phyloP scores from a whole-genome alignment of 352 stramenopile species.

The Phytophthora boehmeriae region DNA sequence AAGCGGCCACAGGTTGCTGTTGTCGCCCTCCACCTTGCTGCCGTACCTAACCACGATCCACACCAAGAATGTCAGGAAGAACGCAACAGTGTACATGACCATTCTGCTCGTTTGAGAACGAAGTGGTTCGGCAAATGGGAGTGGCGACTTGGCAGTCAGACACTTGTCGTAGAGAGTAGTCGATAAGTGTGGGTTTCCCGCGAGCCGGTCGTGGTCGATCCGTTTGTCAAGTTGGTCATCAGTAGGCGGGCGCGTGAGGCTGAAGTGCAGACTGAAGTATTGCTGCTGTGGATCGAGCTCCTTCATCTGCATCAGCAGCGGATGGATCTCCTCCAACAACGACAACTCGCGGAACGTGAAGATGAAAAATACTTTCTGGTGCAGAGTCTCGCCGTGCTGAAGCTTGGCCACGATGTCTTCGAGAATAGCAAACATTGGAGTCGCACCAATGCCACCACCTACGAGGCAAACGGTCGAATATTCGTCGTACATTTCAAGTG shows the following conservation, averaged over 20 bases:
- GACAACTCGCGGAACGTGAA: constrained; percentile 42
- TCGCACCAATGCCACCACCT: constrained; percentile 43
- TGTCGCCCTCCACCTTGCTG: constrained; percentile 9
- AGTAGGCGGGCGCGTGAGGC: constrained; percentile 21
- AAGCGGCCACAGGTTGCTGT: constrained; percentile 29
- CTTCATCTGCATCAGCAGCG: constrained; percentile 23
- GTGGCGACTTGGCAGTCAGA: not conserved
- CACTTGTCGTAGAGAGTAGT: not conserved
- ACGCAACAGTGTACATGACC: constrained; percentile 17
- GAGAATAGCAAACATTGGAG: constrained; percentile 47
- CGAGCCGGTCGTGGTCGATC: constrained; percentile 20
- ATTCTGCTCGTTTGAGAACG: constrained; percentile 14
- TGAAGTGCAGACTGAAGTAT: constrained; percentile 25
- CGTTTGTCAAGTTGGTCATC: constrained; percentile 1
- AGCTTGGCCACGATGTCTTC: constrained; percentile 35
- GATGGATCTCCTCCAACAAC: constrained; percentile 37
- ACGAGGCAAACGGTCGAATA: constrained; percentile 42
- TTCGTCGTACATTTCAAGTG: constrained; percentile 32
- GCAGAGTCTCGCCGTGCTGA: not conserved
- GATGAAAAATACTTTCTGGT: constrained; percentile 33
- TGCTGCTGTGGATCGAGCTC: constrained; percentile 18
- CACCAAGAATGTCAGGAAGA: constrained; percentile 20
- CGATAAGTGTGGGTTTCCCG: not conserved
- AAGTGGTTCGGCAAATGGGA: constrained; percentile 32
- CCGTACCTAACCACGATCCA: constrained; percentile 22